Conservation (phyloP, 352 stramenopile species). For the Phytophthora melonis region DNA sequence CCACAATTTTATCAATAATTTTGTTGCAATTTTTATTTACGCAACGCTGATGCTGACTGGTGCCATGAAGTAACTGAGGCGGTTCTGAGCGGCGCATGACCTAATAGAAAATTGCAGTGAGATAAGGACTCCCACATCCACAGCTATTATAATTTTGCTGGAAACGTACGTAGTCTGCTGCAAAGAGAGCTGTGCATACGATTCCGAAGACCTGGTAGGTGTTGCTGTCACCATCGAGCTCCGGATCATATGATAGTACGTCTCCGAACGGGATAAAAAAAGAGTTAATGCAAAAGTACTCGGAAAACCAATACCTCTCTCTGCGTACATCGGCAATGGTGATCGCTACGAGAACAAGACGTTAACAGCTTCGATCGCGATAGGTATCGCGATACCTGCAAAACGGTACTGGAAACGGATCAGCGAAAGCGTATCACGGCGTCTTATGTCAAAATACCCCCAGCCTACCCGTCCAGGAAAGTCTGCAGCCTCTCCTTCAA, state of each 20-base stretch:
- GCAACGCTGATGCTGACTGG: slow-evolving; percentile 65
- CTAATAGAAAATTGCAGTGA: slow-evolving; percentile 20
- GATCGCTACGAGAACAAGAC: slow-evolving; percentile 56
- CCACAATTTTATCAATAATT: too few species aligned
- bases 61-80: slow-evolving; percentile 51
- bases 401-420: slow-evolving; percentile 17
- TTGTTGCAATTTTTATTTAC: too few species aligned
- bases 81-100: slow-evolving; percentile 48
- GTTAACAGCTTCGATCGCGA: slow-evolving; percentile 54
- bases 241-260: slow-evolving; percentile 41
- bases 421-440: background rate
- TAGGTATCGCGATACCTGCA: too few species aligned
- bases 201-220: slow-evolving; percentile 51
- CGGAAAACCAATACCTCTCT: background rate
- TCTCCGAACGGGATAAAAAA: slow-evolving; percentile 7
- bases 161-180: slow-evolving; percentile 52
- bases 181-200: slow-evolving; percentile 52
- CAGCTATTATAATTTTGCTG: too few species aligned
- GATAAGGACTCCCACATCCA: too few species aligned
- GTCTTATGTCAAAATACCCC: background rate
- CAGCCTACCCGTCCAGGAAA: slow-evolving; percentile 53
- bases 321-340: slow-evolving; percentile 45
- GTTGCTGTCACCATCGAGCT: slow-evolving; percentile 6
- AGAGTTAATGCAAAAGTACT: background rate
- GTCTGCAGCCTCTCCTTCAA: slow-evolving; percentile 52